Percentiles rank a stretch among this genome's conserved stretches.
Evolutionary conservation across 179 eudicot genomes (phyloP).

Genomic region (Corrigiola litoralis): DNA sequence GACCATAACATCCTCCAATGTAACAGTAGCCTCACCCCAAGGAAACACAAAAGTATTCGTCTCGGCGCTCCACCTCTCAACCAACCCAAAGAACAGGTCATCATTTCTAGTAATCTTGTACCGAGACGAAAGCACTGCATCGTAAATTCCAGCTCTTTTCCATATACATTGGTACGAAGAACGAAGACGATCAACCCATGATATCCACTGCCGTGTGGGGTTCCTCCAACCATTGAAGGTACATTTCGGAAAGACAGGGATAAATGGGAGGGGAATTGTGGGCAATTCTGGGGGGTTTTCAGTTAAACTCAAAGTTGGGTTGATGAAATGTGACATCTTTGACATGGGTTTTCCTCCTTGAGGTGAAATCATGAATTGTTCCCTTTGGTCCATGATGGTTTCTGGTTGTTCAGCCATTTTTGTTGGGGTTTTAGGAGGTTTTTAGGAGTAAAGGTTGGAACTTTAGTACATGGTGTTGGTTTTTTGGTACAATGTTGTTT

Average conservation of each 20-base stretch:
- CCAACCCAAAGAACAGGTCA: slow-evolving; percentile 31
- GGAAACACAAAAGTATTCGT: slow-evolving; percentile 47
- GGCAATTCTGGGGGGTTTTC: slow-evolving; percentile 14
- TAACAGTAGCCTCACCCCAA: slow-evolving; percentile 50
- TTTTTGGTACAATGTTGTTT: background rate
- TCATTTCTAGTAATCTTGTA: slow-evolving; percentile 12
- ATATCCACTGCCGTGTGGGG: slow-evolving; percentile 20
- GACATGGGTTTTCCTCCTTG: slow-evolving; percentile 21
- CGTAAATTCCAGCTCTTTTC: slow-evolving; percentile 39
- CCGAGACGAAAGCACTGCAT: slow-evolving; percentile 24
- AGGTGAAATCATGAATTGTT: slow-evolving; percentile 17
- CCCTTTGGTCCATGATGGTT: slow-evolving; percentile 14
- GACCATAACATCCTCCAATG: slow-evolving; percentile 40
- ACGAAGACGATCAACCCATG: slow-evolving; percentile 30
- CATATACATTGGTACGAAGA: slow-evolving; percentile 16
- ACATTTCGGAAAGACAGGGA: slow-evolving; percentile 11
- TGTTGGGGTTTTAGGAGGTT: background rate
- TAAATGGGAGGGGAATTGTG: background rate
- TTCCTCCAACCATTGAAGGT: slow-evolving; percentile 36
- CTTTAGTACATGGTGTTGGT: too few species aligned
- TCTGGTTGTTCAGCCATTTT: slow-evolving; percentile 18
- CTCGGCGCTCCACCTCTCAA: slow-evolving; percentile 41
- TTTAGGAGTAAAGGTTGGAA: too few species aligned
- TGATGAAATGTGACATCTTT: slow-evolving; percentile 24
- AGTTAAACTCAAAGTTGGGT: slow-evolving; percentile 9